phyloP scores from a whole-genome alignment of 148 eudicot genomes.

The Drosera capensis region DNA sequence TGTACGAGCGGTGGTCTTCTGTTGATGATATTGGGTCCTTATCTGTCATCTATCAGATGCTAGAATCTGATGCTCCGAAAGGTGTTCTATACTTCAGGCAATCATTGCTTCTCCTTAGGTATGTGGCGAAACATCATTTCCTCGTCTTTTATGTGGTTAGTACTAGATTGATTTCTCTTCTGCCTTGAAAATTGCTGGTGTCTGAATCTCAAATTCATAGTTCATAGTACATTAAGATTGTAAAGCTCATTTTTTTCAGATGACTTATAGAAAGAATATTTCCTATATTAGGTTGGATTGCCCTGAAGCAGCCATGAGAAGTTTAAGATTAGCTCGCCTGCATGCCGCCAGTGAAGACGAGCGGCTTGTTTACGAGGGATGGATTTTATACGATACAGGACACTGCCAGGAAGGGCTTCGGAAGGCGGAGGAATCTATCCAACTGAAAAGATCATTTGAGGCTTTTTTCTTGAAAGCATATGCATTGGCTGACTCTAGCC shows the following conservation, averaged over 20 bases:
- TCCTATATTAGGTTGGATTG: constrained; percentile 61
- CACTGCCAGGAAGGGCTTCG: constrained; percentile 82
- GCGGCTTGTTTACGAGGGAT: constrained; percentile 91
- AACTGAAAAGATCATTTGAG: constrained; percentile 81
- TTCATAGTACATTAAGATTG: background rate
- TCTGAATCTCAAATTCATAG: background rate
- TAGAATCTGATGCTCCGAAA: constrained; percentile 76
- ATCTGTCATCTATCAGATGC: constrained; percentile 90
- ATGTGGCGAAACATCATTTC: constrained; percentile 3
- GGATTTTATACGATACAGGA: constrained; percentile 94
- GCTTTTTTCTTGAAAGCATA: constrained; percentile 97
- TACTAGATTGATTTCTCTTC: background rate
- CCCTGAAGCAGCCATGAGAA: constrained; percentile 97
- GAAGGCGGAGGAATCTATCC: constrained; percentile 89
- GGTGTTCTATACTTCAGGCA: constrained; percentile 87
- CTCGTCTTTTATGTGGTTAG: background rate
- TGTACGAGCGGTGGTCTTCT: constrained; percentile 90
- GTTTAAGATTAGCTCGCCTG: constrained; percentile 86
- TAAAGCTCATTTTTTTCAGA: background rate
- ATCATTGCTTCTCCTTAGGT: constrained; percentile 86
- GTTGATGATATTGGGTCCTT: constrained; percentile 98
- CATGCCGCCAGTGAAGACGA: constrained; percentile 70
- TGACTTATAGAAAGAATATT: constrained; percentile 3
- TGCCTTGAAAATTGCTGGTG: background rate
- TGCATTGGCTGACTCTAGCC: constrained; percentile 88